Evolutionary conservation across 2,329 filamentous ascomycete species (phyloP).

Genomic region (Penicillium glabrum): DNA sequence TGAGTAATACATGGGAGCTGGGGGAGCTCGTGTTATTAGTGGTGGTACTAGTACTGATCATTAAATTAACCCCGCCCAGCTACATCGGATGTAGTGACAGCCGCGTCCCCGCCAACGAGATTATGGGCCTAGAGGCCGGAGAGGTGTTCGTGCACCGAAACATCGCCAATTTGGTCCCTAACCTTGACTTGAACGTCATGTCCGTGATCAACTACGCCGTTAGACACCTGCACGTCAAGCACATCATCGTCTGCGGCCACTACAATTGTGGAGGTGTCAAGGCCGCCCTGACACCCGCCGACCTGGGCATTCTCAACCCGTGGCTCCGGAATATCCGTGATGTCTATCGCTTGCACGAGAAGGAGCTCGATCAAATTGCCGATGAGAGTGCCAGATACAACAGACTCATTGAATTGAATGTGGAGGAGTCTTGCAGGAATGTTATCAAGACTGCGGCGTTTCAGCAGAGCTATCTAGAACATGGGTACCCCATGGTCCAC

Average conservation of each 20-base stretch:
- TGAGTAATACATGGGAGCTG: constrained; percentile 1
- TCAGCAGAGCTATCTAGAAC: constrained; percentile 61
- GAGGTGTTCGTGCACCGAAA: constrained; percentile 37
- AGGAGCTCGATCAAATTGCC: constrained; percentile 57
- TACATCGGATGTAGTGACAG: constrained; percentile 39
- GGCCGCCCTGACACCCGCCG: constrained; percentile 63
- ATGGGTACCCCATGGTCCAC: constrained; percentile 68
- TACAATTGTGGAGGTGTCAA: constrained; percentile 66
- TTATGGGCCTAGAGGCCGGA: constrained; percentile 33
- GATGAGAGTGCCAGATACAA: constrained; percentile 23
- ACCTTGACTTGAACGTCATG: constrained; percentile 30
- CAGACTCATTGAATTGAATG: constrained; percentile 31
- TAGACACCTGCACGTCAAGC: constrained; percentile 54
- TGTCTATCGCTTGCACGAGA: constrained; percentile 70
- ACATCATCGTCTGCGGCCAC: constrained; percentile 71
- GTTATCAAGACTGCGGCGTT: constrained; percentile 51
- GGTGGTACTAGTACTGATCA: background rate
- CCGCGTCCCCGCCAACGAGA: constrained; percentile 34
- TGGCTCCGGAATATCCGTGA: constrained; percentile 70
- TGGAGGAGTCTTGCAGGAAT: constrained; percentile 30
- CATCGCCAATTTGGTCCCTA: constrained; percentile 34
- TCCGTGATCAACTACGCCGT: constrained; percentile 36
- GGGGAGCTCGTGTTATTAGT: background rate
- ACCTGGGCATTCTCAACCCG: constrained; percentile 69
- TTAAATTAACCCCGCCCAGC: constrained; percentile 9